Base-by-base conservation (phyloP, 352 stramenopile genomes). In the Aphanomyces euteiches region DNA sequence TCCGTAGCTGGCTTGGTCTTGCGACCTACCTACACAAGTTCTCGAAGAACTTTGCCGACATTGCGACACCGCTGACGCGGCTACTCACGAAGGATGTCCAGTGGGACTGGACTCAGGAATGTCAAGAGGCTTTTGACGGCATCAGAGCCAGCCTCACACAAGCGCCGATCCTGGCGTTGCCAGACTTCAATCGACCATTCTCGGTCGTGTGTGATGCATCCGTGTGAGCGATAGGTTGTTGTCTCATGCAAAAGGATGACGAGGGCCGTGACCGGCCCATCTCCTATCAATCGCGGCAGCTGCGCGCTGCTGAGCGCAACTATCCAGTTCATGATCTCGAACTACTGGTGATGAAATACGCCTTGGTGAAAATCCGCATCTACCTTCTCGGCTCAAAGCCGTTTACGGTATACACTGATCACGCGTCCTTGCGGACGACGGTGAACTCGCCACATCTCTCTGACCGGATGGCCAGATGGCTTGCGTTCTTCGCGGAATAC, bases 401-500 rank as follows among this genome's bases (percentile, higher is more conserved):
- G 1, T 81, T 75, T 38, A 69, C 40, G n/a, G 12, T 78, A 1
- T 75, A 79, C 43, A 75, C 71, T 0, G 72, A 81, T 64, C 65
- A 79, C 61, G 73, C 65, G 38, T 80, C 70, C 0, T 37, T 77
- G 64, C 67, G 37, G 48, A 77, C 54, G 4, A 56, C 54, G 3
- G 72, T 39, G 17, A 21, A 72, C 6, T 50, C 67, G 1, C 61
- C 67, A 38, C 67, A 72, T 60, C 3, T 72, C 4, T 72, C 60
- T 15, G 56, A 78, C 19, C 64, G 72, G 12, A 78, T 77, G 74
- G 58, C 50, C 7, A 28, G 72, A 12, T 79, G 74, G 64, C 43
- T 79, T 5, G 58, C 70, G 3, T 73, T 79, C 63, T 79, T 81
- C 57, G 43, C 71, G 3, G 45, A 79, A 37, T 76, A 74, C 61